Evolutionary conservation across 495 filamentous ascomycete genomes (phyloP).

Genomic region (Xylaria castorea): DNA sequence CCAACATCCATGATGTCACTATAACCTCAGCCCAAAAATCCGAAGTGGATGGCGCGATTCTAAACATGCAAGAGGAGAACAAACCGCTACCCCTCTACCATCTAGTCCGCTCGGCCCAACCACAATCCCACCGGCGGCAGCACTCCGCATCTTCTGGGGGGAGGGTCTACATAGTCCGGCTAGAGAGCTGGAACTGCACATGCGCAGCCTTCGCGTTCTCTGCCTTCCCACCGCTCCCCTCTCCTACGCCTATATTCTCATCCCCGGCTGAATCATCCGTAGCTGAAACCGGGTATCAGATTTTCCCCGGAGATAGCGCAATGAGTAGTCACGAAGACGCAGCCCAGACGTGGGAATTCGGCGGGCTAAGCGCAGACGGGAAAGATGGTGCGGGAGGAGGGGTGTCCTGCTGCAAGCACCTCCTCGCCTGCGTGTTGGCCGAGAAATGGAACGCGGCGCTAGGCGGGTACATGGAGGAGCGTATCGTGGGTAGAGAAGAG

Average conservation of each 20-base stretch:
- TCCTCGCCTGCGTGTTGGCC: slow-evolving; percentile 83
- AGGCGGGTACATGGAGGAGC: slow-evolving; percentile 59
- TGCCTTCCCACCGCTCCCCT: slow-evolving; percentile 58
- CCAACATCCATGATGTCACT: slow-evolving; percentile 10
- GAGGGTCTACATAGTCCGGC: slow-evolving; percentile 70
- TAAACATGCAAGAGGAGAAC: neutral
- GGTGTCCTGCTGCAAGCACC: slow-evolving; percentile 83
- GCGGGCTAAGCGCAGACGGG: slow-evolving; percentile 46
- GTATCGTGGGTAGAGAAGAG: slow-evolving; percentile 65
- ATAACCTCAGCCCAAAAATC: slow-evolving; percentile 21
- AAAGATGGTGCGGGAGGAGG: slow-evolving; percentile 32
- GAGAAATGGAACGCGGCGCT: slow-evolving; percentile 68
- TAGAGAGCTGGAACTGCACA: slow-evolving; percentile 85
- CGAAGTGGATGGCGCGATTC: neutral
- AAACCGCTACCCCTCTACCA: slow-evolving; percentile 37
- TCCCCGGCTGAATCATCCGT: neutral
- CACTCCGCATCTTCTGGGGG: slow-evolving; percentile 29
- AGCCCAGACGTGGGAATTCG: slow-evolving; percentile 44
- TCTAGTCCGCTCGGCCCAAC: slow-evolving; percentile 47
- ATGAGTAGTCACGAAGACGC: slow-evolving; percentile 13
- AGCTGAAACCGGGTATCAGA: neutral
- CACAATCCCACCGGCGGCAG: slow-evolving; percentile 34
- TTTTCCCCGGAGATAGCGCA: neutral
- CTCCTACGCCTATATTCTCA: slow-evolving; percentile 42
- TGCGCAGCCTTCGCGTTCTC: slow-evolving; percentile 83